Conservation (phyloP, 2,329 filamentous ascomycete species). For the Hypoxylon sp. region DNA sequence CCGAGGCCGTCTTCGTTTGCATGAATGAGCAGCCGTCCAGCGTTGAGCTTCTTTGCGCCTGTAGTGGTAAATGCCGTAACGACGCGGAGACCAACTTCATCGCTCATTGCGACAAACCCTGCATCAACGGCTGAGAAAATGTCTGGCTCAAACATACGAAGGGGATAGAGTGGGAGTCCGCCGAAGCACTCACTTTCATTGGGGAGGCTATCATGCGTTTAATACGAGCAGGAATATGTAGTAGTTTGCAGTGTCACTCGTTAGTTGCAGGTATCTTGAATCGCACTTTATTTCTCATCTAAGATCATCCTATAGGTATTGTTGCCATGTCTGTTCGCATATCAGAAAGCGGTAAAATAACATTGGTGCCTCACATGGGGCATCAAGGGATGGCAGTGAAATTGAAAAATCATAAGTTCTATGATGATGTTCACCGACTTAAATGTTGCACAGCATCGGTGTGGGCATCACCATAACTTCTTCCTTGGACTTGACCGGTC, state of each 20-base stretch:
- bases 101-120: conserved; percentile 53
- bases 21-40: conserved; percentile 52
- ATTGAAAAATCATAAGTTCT: too few species aligned
- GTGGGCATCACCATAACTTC: too few species aligned
- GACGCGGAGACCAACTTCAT: conserved; percentile 53
- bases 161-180: conserved; percentile 13
- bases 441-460: too few species aligned
- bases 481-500: too few species aligned
- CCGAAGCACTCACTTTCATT: conserved; percentile 12
- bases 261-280: conserved; percentile 28
- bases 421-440: too few species aligned
- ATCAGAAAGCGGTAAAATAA: background rate
- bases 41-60: conserved; percentile 53
- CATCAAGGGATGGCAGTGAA: too few species aligned
- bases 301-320: background rate
- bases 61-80: conserved; percentile 51
- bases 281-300: conserved; percentile 6
- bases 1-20: conserved; percentile 53
- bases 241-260: conserved; percentile 30
- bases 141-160: background rate
- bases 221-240: conserved; percentile 23
- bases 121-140: conserved; percentile 45
- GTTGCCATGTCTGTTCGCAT: background rate
- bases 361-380: too few species aligned
- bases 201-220: conserved; percentile 14